These are phyloP conservation scores for Leucogyrophana mollusca DNA, from an alignment of 768 basidiomycete genomes.

Conservation along the genomic window DNA sequence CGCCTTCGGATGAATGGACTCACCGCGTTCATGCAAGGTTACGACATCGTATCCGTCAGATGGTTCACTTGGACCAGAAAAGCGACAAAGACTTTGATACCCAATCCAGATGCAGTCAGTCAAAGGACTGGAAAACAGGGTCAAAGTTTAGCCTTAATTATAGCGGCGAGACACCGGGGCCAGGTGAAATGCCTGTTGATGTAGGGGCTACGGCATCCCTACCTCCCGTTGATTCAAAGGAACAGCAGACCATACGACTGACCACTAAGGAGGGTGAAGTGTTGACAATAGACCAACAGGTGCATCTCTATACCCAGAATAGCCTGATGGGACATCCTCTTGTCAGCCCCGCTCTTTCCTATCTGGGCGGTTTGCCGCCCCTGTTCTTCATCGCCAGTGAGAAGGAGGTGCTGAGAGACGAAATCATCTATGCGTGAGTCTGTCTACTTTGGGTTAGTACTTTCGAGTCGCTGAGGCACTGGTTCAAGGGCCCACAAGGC, in stretches of 20 bases:
- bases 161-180: conserved; percentile 10
- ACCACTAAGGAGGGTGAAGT: conserved; percentile 48
- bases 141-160: conserved; percentile 10
- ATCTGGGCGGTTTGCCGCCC: conserved; percentile 90
- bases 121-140: conserved; percentile 6
- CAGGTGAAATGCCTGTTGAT: conserved; percentile 38
- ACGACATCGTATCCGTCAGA: conserved; percentile 59
- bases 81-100: conserved; percentile 8
- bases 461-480: neutral
- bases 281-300: conserved; percentile 59
- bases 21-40: conserved; percentile 54
- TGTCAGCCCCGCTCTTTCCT: conserved; percentile 76
- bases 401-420: conserved; percentile 89
- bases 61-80: conserved; percentile 37
- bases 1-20: conserved; percentile 64
- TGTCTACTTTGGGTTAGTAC: conserved; percentile 2
- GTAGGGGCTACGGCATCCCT: conserved; percentile 48
- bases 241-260: conserved; percentile 46
- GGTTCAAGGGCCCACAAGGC: conserved; percentile 84
- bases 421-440: conserved; percentile 81
- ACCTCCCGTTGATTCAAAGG: conserved; percentile 34
- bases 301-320: conserved; percentile 88
- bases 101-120: neutral
- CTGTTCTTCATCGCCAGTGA: conserved; percentile 83
- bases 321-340: conserved; percentile 75